Evolutionary conservation across 2,329 filamentous ascomycete genomes (phyloP), one percentile per base, ranked within the genome.

Genomic region (Cladosporium sphaerospermum): DNA sequence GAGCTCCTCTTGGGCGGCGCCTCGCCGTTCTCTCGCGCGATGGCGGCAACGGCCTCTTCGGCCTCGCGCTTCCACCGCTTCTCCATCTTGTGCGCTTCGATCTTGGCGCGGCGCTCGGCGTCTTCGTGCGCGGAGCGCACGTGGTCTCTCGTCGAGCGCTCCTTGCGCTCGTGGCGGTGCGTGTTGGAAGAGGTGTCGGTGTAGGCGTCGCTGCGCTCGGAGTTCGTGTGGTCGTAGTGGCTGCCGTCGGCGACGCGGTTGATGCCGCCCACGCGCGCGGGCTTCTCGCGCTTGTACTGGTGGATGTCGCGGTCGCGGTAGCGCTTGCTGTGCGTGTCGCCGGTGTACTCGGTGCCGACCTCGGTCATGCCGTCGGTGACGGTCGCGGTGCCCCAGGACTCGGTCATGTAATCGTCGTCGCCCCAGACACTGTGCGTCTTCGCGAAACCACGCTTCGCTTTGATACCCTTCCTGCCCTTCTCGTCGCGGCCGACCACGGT

Each of bases 221-320:
- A 81, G 59, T 85, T 83, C 45, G 85, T 85, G 69, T 88, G 88
- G 66, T 95, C 88, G 78, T 89, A 95, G 59, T 82, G 76, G 55
- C 83, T 87, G 56, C 85, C 87, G 61, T 96, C 92, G 41, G 84
- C 79, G 60, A 86, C 78, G 62, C 85, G 84, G 72, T 97, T 97
- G 69, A 97, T 75, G 16, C 92, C 92, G 34, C 92, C 92, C 2
- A 97, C 90, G 48, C 87, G 81, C 0, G 92, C 92, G 2, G 89
- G 76, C 68, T 85, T 88, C 73, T 97, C 92, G 65, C 89, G 80
- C 19, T 91, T 87, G 75, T 97, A 97, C 33, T 82, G 82, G 54
- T 86, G 82, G 53, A 97, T 81, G 56, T 93, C 85, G 44, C 70
- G 70, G 60, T 78, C 76, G 61, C 80, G 78, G 66, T 79, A 78